Conservation (phyloP, 2,329 filamentous ascomycete genomes). For the Chrysosporium queenslandicum region DNA sequence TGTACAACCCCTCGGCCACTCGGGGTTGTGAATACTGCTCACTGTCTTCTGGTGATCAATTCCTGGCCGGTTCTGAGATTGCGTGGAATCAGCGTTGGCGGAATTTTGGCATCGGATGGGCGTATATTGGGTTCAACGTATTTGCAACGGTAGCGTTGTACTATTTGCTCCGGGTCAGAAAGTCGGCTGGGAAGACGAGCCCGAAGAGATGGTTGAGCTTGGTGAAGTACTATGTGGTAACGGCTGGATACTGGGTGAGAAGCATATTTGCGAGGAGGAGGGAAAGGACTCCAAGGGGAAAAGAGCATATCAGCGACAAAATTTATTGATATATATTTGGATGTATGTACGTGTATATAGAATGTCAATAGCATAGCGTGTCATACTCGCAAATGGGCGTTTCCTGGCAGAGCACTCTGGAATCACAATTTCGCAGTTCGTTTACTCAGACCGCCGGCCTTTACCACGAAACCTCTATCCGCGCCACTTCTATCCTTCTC, state of each 20-base stretch:
- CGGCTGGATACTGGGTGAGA: conserved; percentile 11
- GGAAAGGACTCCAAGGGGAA: conserved; percentile 15
- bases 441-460: neutral
- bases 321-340: conserved; percentile 10
- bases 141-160: conserved; percentile 47
- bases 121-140: conserved; percentile 52
- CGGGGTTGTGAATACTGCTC: conserved; percentile 44
- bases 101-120: conserved; percentile 56
- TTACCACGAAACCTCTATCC: conserved; percentile 11
- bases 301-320: conserved; percentile 15
- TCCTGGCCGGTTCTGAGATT: conserved; percentile 39
- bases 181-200: conserved; percentile 8
- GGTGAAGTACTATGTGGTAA: conserved; percentile 13
- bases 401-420: too few species aligned
- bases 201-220: conserved; percentile 13
- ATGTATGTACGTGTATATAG: neutral
- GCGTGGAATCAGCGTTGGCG: conserved; percentile 54
- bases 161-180: conserved; percentile 35
- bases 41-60: conserved; percentile 32
- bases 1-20: conserved; percentile 43
- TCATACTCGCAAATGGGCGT: too few species aligned
- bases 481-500: conserved; percentile 8
- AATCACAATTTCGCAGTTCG: conserved; percentile 32
- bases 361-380: neutral
- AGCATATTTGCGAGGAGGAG: conserved; percentile 14